Percentiles rank a stretch among this genome's conserved stretches.
Conservation (phyloP, 2,329 filamentous ascomycete genomes). For the Aspergillus udagawae region DNA sequence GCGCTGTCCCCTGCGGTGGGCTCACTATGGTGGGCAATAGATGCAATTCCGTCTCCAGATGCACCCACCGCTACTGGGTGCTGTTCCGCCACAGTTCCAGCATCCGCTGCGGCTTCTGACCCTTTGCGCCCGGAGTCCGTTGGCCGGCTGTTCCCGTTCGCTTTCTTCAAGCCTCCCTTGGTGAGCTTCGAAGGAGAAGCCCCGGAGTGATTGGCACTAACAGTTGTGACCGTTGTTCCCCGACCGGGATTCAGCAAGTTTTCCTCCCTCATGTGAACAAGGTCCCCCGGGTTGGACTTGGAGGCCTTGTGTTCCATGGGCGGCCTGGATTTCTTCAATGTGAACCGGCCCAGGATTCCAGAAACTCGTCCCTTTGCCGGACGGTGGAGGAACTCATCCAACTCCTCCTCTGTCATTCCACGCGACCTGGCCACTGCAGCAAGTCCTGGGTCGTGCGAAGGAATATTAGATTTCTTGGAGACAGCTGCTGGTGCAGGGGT, state of each 20-base stretch:
- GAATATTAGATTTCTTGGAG: slow-evolving; percentile 15
- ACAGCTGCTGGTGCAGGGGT: slow-evolving; percentile 24
- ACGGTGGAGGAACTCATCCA: slow-evolving; percentile 32
- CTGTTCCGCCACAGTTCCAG: neutral
- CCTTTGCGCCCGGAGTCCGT: slow-evolving; percentile 13
- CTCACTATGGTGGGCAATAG: neutral
- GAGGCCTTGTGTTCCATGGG: slow-evolving; percentile 40
- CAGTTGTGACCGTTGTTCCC: slow-evolving; percentile 16
- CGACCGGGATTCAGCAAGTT: slow-evolving; percentile 8
- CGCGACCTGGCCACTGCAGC: slow-evolving; percentile 48
- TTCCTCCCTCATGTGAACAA: slow-evolving; percentile 27
- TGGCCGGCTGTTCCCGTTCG: slow-evolving; percentile 23
- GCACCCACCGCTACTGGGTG: neutral
- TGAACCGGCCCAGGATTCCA: slow-evolving; percentile 31
- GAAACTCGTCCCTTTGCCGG: slow-evolving; percentile 26
- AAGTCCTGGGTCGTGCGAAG: slow-evolving; percentile 25
- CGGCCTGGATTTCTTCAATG: slow-evolving; percentile 25
- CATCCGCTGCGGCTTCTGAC: neutral
- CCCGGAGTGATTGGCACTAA: slow-evolving; percentile 14
- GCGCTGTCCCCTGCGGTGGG: neutral
- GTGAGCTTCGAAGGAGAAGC: slow-evolving; percentile 24
- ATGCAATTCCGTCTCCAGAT: neutral
- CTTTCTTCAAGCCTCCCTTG: slow-evolving; percentile 24
- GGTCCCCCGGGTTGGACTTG: slow-evolving; percentile 51
- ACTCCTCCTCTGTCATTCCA: slow-evolving; percentile 47